These are phyloP conservation scores for Neurospora discreta DNA, from an alignment of 495 filamentous ascomycete genomes.

Conservation along the genomic window DNA sequence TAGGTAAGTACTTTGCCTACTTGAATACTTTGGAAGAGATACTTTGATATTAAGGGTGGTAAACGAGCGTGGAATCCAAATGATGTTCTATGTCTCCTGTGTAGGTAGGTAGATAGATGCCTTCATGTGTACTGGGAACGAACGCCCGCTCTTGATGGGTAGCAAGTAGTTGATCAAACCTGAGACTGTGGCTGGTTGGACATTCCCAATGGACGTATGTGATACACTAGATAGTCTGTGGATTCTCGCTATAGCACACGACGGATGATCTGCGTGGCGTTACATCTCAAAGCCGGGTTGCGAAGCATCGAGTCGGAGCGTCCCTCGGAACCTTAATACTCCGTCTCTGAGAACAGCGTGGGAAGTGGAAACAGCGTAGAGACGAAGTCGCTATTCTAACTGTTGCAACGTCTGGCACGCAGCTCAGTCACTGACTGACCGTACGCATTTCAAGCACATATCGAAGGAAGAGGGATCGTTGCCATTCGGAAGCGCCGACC, in stretches of 20 bases:
- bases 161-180: not conserved
- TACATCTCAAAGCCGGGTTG: not conserved
- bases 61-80: not conserved
- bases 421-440: not conserved
- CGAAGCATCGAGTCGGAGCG: not conserved
- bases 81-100: not conserved
- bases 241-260: not conserved
- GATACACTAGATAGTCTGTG: not conserved
- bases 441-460: not conserved
- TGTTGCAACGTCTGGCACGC: not conserved
- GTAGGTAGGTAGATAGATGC: not conserved
- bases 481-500: not conserved
- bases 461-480: not conserved
- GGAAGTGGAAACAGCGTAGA: not conserved
- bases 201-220: not conserved
- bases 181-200: not conserved
- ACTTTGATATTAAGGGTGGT: not conserved
- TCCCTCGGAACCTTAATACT: not conserved
- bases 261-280: not conserved
- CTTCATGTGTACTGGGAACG: not conserved
- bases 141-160: not conserved
- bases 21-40: not conserved
- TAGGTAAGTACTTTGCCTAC: not conserved
- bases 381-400: not conserved
- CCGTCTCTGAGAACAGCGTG: not conserved